Base-by-base conservation (phyloP, 2,329 filamentous ascomycete species). In the Periconia sp. region DNA sequence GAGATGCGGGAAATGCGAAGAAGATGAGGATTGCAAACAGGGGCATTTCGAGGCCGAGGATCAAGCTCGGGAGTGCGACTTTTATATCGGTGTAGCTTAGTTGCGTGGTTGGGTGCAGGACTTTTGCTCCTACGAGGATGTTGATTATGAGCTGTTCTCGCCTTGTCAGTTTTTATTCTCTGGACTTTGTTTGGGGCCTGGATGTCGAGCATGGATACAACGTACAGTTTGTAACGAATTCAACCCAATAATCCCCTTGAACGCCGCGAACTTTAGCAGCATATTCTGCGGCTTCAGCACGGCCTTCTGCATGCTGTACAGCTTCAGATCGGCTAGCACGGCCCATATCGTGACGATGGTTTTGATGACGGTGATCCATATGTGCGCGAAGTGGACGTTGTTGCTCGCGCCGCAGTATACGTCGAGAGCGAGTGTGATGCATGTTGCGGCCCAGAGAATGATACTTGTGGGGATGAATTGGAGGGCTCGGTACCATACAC, bases 11-110 rank as follows among this genome's bases (percentile, higher is more conserved):
- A 41, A 68, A 72, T 0, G 67, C 65, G 35, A 65, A 54, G 35
- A 65, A 17, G 18, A 72, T 53, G 3, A 70, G 53, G 40, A 65
- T 23, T 3, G 65, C 62, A 53, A 72, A 72, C 30, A 69, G 30
- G 3, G 68, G 69, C 67, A 71, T 70, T 58, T 72, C 68, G 55
- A 62, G 63, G 15, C 63, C 60, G 31, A 70, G 61, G 11, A 70
- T 55, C n/a, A 71, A 60, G 9, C 59, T 60, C 0, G 69, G 61
- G 14, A 72, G 62, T 2, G 58, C 64, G 20, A 53, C 60, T 44
- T 63, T 59, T 46, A 71, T 50, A 54, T 72, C 64, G 48, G 69
- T 57, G 53, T 66, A 68, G 37, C 60, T 66, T 50, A 72, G 57
- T 58, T 70, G 63, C 37, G 65, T 57, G 9, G 57, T 58, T 7